phyloP scores from a whole-genome alignment of 139 green algal species.

The Chlorella sorokiniana region DNA sequence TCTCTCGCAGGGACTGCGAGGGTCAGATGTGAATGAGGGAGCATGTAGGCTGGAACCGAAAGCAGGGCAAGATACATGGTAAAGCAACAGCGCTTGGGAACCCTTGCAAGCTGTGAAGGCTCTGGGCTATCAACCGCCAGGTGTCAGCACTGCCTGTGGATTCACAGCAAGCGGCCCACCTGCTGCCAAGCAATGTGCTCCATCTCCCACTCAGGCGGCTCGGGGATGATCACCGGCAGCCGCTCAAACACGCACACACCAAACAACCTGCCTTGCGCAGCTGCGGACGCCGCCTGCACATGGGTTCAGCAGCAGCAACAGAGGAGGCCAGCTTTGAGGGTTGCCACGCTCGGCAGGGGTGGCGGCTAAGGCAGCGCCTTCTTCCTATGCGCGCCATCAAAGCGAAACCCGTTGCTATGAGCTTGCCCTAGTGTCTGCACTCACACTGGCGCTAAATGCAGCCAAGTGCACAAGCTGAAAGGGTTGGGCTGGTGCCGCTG shows the following conservation, averaged over 20 bases:
- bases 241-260: conserved; percentile 46
- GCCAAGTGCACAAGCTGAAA: conserved; percentile 13
- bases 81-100: too few species aligned
- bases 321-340: neutral
- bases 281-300: conserved; percentile 5
- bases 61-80: neutral
- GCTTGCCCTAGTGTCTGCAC: neutral
- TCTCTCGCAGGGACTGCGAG: neutral
- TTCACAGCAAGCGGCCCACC: neutral
- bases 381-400: neutral
- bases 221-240: conserved; percentile 42
- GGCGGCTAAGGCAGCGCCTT: neutral
- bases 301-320: neutral
- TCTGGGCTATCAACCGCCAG: too few species aligned
- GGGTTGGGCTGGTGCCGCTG: neutral
- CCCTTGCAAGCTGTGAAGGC: too few species aligned
- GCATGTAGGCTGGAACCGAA: neutral
- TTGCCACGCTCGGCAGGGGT: neutral
- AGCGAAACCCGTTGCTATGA: neutral
- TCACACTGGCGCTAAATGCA: conserved; percentile 18
- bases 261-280: conserved; percentile 8
- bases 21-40: too few species aligned
- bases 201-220: conserved; percentile 36
- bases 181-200: conserved; percentile 35
- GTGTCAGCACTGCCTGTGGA: too few species aligned